Evolutionary conservation across 164 flowering plant species (phyloP).

Genomic region (Tinospora cordifolia): DNA sequence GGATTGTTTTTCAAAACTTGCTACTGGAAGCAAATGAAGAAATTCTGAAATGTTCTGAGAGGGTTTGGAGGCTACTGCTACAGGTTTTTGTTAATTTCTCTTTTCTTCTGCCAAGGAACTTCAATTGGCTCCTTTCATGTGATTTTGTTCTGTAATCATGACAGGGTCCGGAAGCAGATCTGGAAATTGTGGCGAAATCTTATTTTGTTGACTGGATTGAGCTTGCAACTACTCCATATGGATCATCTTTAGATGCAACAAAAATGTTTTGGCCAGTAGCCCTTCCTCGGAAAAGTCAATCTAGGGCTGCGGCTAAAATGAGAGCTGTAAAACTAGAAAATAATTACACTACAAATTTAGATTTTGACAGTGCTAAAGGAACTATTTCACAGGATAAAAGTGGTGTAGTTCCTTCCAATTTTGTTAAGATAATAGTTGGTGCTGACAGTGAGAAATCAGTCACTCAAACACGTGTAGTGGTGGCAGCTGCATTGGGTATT

Average conservation of each 20-base stretch:
- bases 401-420: slow-evolving; percentile 43
- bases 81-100: slow-evolving; percentile 37
- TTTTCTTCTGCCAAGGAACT: neutral
- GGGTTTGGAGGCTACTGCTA: slow-evolving; percentile 89
- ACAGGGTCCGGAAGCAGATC: slow-evolving; percentile 67
- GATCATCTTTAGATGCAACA: slow-evolving; percentile 70
- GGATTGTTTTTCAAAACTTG: slow-evolving; percentile 90
- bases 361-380: slow-evolving; percentile 32
- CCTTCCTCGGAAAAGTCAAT: slow-evolving; percentile 80
- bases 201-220: slow-evolving; percentile 77
- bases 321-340: slow-evolving; percentile 73
- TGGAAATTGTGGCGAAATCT: slow-evolving; percentile 57
- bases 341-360: slow-evolving; percentile 27
- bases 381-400: slow-evolving; percentile 35
- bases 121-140: neutral
- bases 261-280: slow-evolving; percentile 96
- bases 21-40: slow-evolving; percentile 83
- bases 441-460: slow-evolving; percentile 84
- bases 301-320: slow-evolving; percentile 93
- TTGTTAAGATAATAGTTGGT: slow-evolving; percentile 74
- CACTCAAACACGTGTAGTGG: slow-evolving; percentile 75
- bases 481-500: slow-evolving; percentile 75
- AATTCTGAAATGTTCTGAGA: slow-evolving; percentile 72
- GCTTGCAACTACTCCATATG: slow-evolving; percentile 80
- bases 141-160: slow-evolving; percentile 11